Percentiles rank a stretch among this genome's conserved stretches.
phyloP scores from a whole-genome alignment of 371 early-diverging fungal genomes.

The Mucor indicus region DNA sequence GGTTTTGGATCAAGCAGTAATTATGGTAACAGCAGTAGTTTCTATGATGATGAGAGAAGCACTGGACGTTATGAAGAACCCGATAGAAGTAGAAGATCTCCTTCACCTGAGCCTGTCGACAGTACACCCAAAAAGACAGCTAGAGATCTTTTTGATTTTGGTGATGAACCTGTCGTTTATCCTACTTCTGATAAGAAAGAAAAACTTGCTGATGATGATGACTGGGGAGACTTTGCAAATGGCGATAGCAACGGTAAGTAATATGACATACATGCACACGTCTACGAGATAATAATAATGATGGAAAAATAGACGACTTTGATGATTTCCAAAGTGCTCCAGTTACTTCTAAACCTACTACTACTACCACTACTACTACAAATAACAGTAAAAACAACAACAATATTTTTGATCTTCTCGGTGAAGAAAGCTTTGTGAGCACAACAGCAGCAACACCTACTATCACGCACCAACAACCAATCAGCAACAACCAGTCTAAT shows the following conservation, averaged over 20 bases:
- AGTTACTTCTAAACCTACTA: background rate
- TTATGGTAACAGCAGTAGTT: constrained; percentile 6
- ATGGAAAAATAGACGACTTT: constrained; percentile 41
- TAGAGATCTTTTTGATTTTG: background rate
- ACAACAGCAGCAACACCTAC: background rate
- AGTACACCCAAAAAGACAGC: too few species aligned
- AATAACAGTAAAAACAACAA: background rate
- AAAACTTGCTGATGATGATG: constrained; percentile 32
- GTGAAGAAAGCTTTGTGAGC: background rate
- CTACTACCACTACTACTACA: background rate
- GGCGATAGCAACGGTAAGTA: constrained; percentile 17
- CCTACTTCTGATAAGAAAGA: background rate
- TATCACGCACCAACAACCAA: background rate
- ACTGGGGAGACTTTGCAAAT: constrained; percentile 54
- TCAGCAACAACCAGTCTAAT: background rate
- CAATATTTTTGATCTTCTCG: background rate
- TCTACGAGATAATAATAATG: background rate
- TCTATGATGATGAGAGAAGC: constrained; percentile 19
- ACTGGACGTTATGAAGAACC: too few species aligned
- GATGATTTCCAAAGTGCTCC: constrained; percentile 60
- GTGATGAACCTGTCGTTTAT: background rate
- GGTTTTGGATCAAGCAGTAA: constrained; percentile 47
- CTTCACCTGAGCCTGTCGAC: background rate
- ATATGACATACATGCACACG: background rate
- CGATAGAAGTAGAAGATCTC: too few species aligned